Evolutionary conservation across 441 rosid genomes (phyloP).

Genomic region (Erodium texanum): DNA sequence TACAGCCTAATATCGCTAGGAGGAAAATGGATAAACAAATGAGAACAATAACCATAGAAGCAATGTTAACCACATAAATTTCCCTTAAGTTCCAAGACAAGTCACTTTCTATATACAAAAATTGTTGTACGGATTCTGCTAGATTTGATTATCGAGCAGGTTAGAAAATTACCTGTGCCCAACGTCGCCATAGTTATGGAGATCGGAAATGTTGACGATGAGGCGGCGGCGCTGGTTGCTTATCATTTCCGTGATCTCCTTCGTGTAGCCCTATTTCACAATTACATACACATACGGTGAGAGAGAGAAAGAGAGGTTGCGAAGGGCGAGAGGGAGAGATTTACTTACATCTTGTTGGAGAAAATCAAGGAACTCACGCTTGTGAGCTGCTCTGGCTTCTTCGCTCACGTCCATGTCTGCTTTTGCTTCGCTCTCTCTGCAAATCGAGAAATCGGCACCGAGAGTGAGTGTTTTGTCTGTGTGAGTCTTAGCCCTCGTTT

Average conservation of each 20-base stretch:
- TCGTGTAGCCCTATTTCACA: slow-evolving; percentile 54
- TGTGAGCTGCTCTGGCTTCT: slow-evolving; percentile 54
- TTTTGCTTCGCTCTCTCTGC: background rate
- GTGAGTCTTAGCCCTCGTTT: background rate
- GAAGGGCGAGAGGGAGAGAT: background rate
- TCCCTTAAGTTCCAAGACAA: background rate
- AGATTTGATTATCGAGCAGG: background rate
- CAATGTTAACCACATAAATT: background rate
- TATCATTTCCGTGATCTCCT: slow-evolving; percentile 74
- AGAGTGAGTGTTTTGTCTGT: background rate
- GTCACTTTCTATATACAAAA: too few species aligned
- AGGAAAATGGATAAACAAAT: background rate
- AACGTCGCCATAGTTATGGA: slow-evolving; percentile 56
- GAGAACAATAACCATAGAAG: background rate
- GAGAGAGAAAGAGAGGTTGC: background rate
- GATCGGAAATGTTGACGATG: slow-evolving; percentile 81
- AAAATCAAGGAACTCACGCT: slow-evolving; percentile 74
- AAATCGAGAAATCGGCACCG: background rate
- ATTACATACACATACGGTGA: background rate
- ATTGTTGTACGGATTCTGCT: background rate
- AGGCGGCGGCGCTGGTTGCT: slow-evolving; percentile 85
- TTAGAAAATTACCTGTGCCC: slow-evolving; percentile 42
- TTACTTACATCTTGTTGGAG: slow-evolving; percentile 55
- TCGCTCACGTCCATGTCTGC: slow-evolving; percentile 50
- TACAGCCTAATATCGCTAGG: too few species aligned